These are phyloP conservation scores for Sphaerulina vaccinii DNA, from an alignment of 2,329 filamentous ascomycete genomes.

Conservation along the genomic window DNA sequence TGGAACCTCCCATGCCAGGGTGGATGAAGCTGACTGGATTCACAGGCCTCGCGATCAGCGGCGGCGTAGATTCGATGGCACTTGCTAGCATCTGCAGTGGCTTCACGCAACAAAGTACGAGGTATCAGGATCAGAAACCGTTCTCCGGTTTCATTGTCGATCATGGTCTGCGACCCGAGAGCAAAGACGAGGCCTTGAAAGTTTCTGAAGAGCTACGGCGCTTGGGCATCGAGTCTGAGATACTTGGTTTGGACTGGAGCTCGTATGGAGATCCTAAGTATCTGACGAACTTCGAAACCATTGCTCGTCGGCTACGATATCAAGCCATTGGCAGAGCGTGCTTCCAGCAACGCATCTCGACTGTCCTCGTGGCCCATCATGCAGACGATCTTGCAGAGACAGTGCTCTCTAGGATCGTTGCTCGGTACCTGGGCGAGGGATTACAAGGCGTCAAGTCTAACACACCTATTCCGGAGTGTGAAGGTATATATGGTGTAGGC, in stretches of 20 bases:
- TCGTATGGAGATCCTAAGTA: slow-evolving; percentile 41
- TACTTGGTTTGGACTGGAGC: slow-evolving; percentile 42
- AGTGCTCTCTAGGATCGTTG: slow-evolving; percentile 72
- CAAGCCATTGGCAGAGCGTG: slow-evolving; percentile 66
- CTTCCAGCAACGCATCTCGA: slow-evolving; percentile 49
- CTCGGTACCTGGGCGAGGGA: slow-evolving; percentile 67
- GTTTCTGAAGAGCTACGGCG: slow-evolving; percentile 42
- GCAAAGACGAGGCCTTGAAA: slow-evolving; percentile 53
- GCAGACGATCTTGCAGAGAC: slow-evolving; percentile 90
- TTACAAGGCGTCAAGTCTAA: slow-evolving; percentile 43
- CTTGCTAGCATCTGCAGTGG: slow-evolving; percentile 70
- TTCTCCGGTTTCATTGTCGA: slow-evolving; percentile 61
- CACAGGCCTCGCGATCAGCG: slow-evolving; percentile 73
- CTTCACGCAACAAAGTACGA: slow-evolving; percentile 21
- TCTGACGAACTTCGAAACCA: slow-evolving; percentile 69
- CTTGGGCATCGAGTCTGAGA: slow-evolving; percentile 26
- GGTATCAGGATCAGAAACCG: slow-evolving; percentile 23
- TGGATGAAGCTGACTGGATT: neutral
- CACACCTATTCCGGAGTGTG: slow-evolving; percentile 72
- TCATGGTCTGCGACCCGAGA: slow-evolving; percentile 57
- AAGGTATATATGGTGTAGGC: slow-evolving; percentile 69
- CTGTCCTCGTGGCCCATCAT: slow-evolving; percentile 81
- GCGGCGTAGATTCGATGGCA: slow-evolving; percentile 97
- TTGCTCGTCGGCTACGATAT: slow-evolving; percentile 73
- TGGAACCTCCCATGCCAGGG: neutral